Base-by-base conservation (phyloP, 805 yeast species). In the Ogataea nitratoaversa region DNA sequence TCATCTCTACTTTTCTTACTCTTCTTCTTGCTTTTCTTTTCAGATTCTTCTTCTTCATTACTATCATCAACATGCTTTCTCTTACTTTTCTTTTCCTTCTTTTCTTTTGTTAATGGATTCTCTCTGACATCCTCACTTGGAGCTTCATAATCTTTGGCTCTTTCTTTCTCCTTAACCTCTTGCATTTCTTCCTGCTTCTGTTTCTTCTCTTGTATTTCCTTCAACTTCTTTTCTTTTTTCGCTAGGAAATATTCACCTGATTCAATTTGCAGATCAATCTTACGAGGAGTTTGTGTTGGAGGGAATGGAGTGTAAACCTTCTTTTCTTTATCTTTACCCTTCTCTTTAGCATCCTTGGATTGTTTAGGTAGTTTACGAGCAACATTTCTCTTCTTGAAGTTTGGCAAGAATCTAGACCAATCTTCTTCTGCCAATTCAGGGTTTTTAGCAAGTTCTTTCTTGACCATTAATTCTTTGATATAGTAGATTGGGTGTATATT, bases 221-320 rank as follows among this genome's bases (percentile, higher is more conserved):
- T 81, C 50, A 71, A 67, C 44, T 78, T 82, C 71, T 87, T 88
- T 56, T 90, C 95, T 55, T 71, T 78, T 70, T 87, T 84, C 45
- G 88, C 85, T 68, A 93, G 72, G 78, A 93, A 93, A 68, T 88
- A 93, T 65, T 93, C 99, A 78, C 99, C 99, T 71, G 95, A 82
- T 66, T 93, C 99, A 65, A 93, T 89, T 70, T 89, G 95, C 62
- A 90, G 70, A 77, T 93, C 99, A 65, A 93, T 73, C 85, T 93
- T 90, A 72, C 98, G 84, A 59, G 98, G 99, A 51, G 79, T 78
- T 67, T 87, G 99, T 38, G 87, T 85, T 54, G 99, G 98, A 69
- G 99, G 99, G 89, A 93, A 93, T 60, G 99, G 98, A 25, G 99
- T 93, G 77, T 91, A 91, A 3, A 79, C 82, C 66, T 83, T 90